These are phyloP conservation scores for Aurantiochytrium sp. DNA, from an alignment of 108 stramenopile species.

Conservation along the genomic window DNA sequence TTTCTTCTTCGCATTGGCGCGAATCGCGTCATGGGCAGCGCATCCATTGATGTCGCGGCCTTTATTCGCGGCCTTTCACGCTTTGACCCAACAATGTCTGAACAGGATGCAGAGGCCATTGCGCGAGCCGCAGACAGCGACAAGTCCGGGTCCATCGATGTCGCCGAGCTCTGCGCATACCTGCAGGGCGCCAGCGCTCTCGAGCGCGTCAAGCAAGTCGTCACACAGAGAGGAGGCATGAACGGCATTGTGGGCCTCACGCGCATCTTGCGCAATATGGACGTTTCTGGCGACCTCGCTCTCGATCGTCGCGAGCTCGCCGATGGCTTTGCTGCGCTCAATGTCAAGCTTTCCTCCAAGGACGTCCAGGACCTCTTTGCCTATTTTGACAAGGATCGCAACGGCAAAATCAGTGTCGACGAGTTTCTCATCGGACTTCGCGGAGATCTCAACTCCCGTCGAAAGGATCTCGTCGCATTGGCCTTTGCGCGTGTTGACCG, in stretches of 20 bases:
- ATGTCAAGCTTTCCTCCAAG: not conserved
- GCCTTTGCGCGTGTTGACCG: slow-evolving; percentile 45
- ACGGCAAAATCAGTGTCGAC: slow-evolving; percentile 26
- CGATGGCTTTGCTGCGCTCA: not conserved
- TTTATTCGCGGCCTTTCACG: not conserved
- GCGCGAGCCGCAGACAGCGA: not conserved
- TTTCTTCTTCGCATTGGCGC: slow-evolving; percentile 5
- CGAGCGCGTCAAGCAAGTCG: not conserved
- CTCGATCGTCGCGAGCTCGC: slow-evolving; percentile 5
- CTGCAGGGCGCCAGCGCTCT: not conserved
- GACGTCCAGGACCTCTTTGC: slow-evolving; percentile 26
- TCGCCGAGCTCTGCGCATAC: not conserved
- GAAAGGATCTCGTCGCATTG: slow-evolving; percentile 28
- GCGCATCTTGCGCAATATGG: not conserved
- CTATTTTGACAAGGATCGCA: slow-evolving; percentile 38
- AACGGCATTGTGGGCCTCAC: not conserved
- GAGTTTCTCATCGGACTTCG: slow-evolving; percentile 35
- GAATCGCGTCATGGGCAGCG: not conserved
- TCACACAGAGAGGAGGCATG: not conserved
- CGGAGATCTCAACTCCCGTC: slow-evolving; percentile 36
- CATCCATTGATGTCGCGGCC: not conserved
- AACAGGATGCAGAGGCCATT: not conserved
- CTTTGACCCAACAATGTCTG: not conserved
- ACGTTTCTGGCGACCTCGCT: not conserved
- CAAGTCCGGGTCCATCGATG: not conserved